Conservation (phyloP, 169 alveolate species). For the Eimeria falciformis region DNA sequence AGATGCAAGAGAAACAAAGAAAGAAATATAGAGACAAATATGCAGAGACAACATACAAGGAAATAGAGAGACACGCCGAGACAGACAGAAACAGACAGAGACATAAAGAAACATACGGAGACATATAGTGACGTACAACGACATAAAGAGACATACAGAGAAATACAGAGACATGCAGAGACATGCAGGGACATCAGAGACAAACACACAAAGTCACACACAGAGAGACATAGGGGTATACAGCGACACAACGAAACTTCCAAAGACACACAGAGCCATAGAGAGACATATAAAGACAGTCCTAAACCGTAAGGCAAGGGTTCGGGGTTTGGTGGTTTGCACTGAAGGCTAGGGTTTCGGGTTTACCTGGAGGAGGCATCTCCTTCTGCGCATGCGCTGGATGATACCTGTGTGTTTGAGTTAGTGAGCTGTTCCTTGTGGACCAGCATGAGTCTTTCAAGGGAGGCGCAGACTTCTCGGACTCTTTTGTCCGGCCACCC, state of each 20-base stretch:
- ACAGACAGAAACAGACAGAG: background rate
- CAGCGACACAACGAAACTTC: background rate
- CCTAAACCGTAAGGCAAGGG: background rate
- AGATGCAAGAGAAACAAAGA: too few relatives aligned
- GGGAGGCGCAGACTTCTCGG: conserved; percentile 75
- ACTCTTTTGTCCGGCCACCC: conserved; percentile 76
- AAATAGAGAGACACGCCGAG: too few relatives aligned
- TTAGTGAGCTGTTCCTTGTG: conserved; percentile 64
- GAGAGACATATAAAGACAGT: background rate
- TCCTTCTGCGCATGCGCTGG: conserved; percentile 11
- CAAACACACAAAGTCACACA: too few relatives aligned
- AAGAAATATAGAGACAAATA: background rate
- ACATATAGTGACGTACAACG: too few relatives aligned
- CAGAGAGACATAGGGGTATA: too few relatives aligned
- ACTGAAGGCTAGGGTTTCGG: background rate
- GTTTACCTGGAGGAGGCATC: conserved; percentile 11
- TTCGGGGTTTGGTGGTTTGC: background rate
- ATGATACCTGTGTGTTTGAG: background rate
- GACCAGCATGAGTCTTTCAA: conserved; percentile 54
- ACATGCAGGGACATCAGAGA: background rate
- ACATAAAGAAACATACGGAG: background rate
- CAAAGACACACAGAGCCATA: background rate
- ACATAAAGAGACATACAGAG: background rate
- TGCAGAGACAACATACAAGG: too few relatives aligned
- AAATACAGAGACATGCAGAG: background rate